Percentiles rank a stretch among this genome's conserved stretches.
phyloP scores from a whole-genome alignment of 495 filamentous ascomycete species.

The Podospora conica region DNA sequence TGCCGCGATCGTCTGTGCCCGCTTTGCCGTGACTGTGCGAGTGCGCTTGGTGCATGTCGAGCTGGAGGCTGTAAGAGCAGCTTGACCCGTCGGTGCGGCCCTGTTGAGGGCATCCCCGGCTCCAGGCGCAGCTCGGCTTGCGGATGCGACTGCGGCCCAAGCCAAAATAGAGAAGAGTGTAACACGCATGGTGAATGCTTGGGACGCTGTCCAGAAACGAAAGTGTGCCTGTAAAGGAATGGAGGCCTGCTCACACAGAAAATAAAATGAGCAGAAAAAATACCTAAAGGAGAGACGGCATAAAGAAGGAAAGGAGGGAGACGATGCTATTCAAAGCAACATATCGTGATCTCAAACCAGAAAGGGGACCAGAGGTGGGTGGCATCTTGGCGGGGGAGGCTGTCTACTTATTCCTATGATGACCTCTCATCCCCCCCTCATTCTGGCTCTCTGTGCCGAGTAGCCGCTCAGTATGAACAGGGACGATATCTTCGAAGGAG shows the following conservation, averaged over 20 bases:
- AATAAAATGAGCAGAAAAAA: conserved; percentile 1
- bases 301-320: conserved; percentile 17
- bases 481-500: not conserved
- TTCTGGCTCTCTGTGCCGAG: not conserved
- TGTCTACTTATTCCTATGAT: conserved; percentile 14
- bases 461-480: not conserved
- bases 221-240: conserved; percentile 17
- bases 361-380: not conserved
- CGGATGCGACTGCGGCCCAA: conserved; percentile 22
- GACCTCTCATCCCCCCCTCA: not conserved
- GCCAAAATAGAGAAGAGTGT: conserved; percentile 23
- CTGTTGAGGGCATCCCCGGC: conserved; percentile 39
- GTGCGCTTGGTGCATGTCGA: not conserved
- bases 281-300: conserved; percentile 7
- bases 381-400: not conserved
- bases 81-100: conserved; percentile 4
- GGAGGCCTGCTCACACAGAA: conserved; percentile 32
- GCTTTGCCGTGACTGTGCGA: conserved; percentile 1
- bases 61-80: not conserved
- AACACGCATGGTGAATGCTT: conserved; percentile 18
- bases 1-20: not conserved
- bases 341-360: conserved; percentile 4
- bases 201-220: not conserved
- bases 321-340: conserved; percentile 24
- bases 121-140: conserved; percentile 24